Conservation (phyloP, 306 rosid species). For the Coriaria nepalensis region DNA sequence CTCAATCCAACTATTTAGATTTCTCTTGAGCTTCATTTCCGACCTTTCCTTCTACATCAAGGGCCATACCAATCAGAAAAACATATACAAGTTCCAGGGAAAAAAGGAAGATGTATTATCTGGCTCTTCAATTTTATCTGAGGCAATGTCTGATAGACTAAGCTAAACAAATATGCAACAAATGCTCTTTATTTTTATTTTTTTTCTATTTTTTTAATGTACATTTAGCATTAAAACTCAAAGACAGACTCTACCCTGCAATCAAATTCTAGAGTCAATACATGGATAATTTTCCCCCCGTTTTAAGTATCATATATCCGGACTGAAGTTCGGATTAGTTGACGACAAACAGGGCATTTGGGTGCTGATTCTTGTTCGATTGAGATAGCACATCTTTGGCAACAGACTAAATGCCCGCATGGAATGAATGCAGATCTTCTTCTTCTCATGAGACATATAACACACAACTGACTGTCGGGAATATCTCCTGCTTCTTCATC, state of each 20-base stretch:
- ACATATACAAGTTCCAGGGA: too few relatives aligned
- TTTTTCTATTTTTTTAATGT: background rate
- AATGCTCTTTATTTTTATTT: too few relatives aligned
- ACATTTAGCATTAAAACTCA: background rate
- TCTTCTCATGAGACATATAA: conserved; percentile 73
- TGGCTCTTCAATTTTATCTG: too few relatives aligned
- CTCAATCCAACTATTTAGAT: too few relatives aligned
- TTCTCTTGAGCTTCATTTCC: too few relatives aligned
- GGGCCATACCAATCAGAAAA: too few relatives aligned
- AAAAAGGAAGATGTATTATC: too few relatives aligned
- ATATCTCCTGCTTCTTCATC: conserved; percentile 52
- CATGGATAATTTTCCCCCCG: background rate
- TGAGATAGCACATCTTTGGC: conserved; percentile 58
- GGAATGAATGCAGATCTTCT: conserved; percentile 79
- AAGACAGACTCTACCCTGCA: background rate
- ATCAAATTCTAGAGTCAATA: conserved; percentile 6
- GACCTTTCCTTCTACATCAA: too few relatives aligned
- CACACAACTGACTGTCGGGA: conserved; percentile 69
- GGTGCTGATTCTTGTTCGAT: conserved; percentile 53
- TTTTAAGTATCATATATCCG: conserved; percentile 55
- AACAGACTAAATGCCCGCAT: conserved; percentile 83
- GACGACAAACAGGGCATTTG: conserved; percentile 87
- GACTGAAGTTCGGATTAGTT: conserved; percentile 50
- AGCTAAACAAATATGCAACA: too few relatives aligned
- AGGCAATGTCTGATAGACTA: too few relatives aligned